Evolutionary conservation across 2,329 filamentous ascomycete species (phyloP), one percentile per base, ranked within the genome.

Genomic region (Apiospora aurea): DNA sequence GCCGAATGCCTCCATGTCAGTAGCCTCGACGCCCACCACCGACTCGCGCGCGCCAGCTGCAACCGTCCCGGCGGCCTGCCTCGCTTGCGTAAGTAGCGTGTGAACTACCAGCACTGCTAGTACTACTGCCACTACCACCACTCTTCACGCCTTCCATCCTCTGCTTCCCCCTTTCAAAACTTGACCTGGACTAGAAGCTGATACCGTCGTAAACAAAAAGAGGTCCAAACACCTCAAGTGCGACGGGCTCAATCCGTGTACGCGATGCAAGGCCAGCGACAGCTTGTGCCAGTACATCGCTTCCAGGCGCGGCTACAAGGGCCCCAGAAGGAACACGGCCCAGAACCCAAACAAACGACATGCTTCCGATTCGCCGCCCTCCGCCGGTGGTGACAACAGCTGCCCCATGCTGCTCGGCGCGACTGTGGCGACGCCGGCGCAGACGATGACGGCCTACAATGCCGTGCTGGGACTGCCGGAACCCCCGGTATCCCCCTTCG

Each of bases 281-380:
- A 83, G 86, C 24, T 86, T 91, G 67, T 96, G 93, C 80, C 83
- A 90, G 77, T 95, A 94, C 79, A 89, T 94, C 68, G 90, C 92
- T 64, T 94, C 92, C 51, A 90, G 93, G 61, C 89, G 93, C 73
- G 93, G 93, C 43, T 94, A 93, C 83, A 94, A 93, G 81, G 91
- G 92, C 18, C 89, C 88, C 1, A 85, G 88, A n/a, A 87, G 86
- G 78, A 85, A 82, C 74, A 82, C 83, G 81, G 82, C 76, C 64
- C 74, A 71, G 72, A 88, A 85, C 76, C 83, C 84, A 13, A 85
- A 85, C 78, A 89, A 88, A 79, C 84, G 85, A 24, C 85, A 86
- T 77, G 83, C 85, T 29, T 85, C 85, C 26, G 85, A 87, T 41
- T 88, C 87, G 41, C 81, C 84, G 4, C 83, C 84, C 71, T 78